A percentile compares a stretch with the other conserved stretches of the same genome.
Evolutionary conservation across 148 eudicot genomes (phyloP).

Genomic region (Silene latifolia): DNA sequence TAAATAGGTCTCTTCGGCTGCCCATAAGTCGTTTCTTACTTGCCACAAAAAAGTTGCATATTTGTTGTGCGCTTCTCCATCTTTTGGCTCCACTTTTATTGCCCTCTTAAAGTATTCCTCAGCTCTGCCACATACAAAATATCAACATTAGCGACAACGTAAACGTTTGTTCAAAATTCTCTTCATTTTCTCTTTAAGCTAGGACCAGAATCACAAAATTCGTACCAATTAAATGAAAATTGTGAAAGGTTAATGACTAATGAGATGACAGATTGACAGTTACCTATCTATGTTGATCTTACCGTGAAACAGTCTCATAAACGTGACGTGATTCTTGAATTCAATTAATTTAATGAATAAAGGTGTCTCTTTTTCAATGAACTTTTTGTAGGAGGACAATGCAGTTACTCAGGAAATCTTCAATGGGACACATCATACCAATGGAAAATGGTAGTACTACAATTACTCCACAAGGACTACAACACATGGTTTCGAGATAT

Average conservation of each 20-base stretch:
- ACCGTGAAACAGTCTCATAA: background rate
- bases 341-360: background rate
- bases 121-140: slow-evolving; percentile 51
- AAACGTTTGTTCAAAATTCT: too few relatives aligned
- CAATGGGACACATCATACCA: background rate
- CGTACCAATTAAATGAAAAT: too few relatives aligned
- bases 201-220: too few relatives aligned
- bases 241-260: too few relatives aligned
- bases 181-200: too few relatives aligned
- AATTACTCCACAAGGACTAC: background rate
- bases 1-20: slow-evolving; percentile 82
- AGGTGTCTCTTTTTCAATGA: too few relatives aligned
- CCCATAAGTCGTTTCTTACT: slow-evolving; percentile 82
- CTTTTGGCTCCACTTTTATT: slow-evolving; percentile 61
- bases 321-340: background rate
- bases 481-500: slow-evolving; percentile 12
- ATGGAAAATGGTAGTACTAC: background rate
- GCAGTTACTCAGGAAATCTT: background rate
- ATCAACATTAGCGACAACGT: background rate
- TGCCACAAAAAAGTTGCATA: slow-evolving; percentile 87
- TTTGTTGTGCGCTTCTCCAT: slow-evolving; percentile 81
- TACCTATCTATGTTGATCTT: too few relatives aligned
- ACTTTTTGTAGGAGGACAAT: background rate
- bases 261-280: too few relatives aligned
- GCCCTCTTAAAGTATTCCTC: slow-evolving; percentile 90